Evolutionary conservation across 2,329 filamentous ascomycete species (phyloP).

Genomic region (Cercospora berteroae): DNA sequence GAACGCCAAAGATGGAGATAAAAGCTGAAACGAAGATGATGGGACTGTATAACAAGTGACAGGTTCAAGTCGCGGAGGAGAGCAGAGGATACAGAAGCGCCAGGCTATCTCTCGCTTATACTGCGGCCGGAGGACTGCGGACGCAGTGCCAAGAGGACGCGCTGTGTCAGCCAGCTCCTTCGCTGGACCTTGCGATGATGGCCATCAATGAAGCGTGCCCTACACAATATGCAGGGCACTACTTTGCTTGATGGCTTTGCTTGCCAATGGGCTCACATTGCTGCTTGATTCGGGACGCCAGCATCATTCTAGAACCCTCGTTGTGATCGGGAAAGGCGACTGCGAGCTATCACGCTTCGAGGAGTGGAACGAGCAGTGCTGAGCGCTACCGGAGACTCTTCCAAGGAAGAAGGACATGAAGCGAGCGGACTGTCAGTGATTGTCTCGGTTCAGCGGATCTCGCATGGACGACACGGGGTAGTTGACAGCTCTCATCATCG

Average conservation of each 20-base stretch:
- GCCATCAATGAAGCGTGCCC: not conserved
- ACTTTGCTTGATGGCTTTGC: not conserved
- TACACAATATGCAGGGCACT: not conserved
- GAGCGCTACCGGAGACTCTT: not conserved
- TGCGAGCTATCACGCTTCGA: too few relatives aligned
- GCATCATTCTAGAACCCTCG: not conserved
- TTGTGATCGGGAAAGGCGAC: not conserved
- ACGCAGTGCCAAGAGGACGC: not conserved
- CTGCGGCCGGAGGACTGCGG: constrained; percentile 1
- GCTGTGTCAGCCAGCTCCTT: not conserved
- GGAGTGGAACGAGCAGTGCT: not conserved
- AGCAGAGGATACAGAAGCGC: not conserved
- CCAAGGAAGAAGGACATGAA: not conserved
- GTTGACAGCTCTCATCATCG: too few relatives aligned
- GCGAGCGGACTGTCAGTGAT: not conserved
- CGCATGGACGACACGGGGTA: too few relatives aligned
- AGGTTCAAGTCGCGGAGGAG: not conserved
- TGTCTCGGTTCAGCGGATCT: not conserved
- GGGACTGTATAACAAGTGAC: not conserved
- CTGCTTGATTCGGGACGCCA: not conserved
- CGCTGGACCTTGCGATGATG: not conserved
- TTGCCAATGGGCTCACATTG: not conserved
- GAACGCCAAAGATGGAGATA: not conserved
- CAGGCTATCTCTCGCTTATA: not conserved
- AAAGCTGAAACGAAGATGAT: not conserved